A percentile compares a stretch with the other conserved stretches of the same genome.
Conservation (phyloP, 352 stramenopile species). For the Phytopythium mirpurense region DNA sequence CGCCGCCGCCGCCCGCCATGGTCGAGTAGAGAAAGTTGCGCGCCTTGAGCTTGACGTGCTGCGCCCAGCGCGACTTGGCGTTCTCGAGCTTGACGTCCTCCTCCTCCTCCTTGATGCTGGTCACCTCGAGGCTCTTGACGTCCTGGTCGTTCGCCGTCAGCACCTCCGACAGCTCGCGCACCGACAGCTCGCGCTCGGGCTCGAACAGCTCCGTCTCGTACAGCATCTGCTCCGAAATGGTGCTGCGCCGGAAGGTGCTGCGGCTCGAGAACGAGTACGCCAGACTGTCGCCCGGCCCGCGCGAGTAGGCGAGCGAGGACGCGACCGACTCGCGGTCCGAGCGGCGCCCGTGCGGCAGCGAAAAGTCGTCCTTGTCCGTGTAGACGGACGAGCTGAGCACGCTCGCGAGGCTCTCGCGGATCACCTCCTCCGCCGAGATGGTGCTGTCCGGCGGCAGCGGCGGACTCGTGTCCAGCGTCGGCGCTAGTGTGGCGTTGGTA, state of each 20-base stretch:
- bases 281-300: conserved; percentile 29
- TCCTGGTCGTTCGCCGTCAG: conserved; percentile 58
- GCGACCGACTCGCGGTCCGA: conserved; percentile 31
- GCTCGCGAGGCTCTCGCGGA: conserved; percentile 80
- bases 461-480: conserved; percentile 44
- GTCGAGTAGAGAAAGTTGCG: conserved; percentile 70
- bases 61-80: conserved; percentile 75
- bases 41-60: conserved; percentile 84
- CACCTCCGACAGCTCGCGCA: conserved; percentile 65
- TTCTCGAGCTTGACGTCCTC: conserved; percentile 80
- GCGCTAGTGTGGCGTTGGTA: neutral
- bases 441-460: conserved; percentile 74
- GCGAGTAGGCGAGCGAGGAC: conserved; percentile 20
- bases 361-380: conserved; percentile 68
- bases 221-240: conserved; percentile 81
- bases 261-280: conserved; percentile 72
- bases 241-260: conserved; percentile 74
- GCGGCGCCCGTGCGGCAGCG: conserved; percentile 18
- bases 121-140: conserved; percentile 67
- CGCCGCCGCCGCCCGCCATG: conserved; percentile 27
- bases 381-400: conserved; percentile 65
- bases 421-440: conserved; percentile 84
- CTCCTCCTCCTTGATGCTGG: conserved; percentile 83
- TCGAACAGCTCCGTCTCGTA: conserved; percentile 83
- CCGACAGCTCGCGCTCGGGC: conserved; percentile 71